phyloP scores from a whole-genome alignment of 83 land plant genomes.

The Thuja plicata region DNA sequence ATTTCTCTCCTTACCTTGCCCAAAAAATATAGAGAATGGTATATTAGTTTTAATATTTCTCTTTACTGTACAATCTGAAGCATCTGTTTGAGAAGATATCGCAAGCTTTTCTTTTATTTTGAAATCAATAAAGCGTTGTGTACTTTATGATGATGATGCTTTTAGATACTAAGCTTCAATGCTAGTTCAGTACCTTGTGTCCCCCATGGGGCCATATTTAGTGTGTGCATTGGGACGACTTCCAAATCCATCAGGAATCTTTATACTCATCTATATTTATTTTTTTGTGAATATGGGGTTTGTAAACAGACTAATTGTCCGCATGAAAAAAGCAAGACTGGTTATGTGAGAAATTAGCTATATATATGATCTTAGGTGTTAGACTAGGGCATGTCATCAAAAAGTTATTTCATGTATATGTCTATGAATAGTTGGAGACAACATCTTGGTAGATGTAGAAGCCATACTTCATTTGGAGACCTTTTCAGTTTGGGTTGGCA shows the following conservation, averaged over 20 bases:
- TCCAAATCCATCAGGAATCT: not conserved
- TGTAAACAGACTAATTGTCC: too few relatives aligned
- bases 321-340: too few relatives aligned
- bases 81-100: too few relatives aligned
- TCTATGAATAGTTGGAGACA: too few relatives aligned
- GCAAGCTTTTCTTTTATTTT: not conserved
- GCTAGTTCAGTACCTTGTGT: not conserved
- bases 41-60: not conserved
- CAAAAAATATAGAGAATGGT: not conserved
- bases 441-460: too few relatives aligned
- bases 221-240: not conserved
- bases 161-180: not conserved
- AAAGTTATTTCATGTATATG: too few relatives aligned
- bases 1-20: not conserved
- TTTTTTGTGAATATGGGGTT: not conserved
- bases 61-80: not conserved
- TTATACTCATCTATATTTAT: too few relatives aligned
- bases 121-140: not conserved
- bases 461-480: too few relatives aligned
- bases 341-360: not conserved
- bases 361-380: too few relatives aligned
- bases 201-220: not conserved
- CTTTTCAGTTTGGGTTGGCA: too few relatives aligned
- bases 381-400: too few relatives aligned
- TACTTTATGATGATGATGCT: not conserved